These are phyloP conservation scores for Pseudocercospora musae DNA, from an alignment of 2,329 filamentous ascomycete genomes.

Conservation along the genomic window DNA sequence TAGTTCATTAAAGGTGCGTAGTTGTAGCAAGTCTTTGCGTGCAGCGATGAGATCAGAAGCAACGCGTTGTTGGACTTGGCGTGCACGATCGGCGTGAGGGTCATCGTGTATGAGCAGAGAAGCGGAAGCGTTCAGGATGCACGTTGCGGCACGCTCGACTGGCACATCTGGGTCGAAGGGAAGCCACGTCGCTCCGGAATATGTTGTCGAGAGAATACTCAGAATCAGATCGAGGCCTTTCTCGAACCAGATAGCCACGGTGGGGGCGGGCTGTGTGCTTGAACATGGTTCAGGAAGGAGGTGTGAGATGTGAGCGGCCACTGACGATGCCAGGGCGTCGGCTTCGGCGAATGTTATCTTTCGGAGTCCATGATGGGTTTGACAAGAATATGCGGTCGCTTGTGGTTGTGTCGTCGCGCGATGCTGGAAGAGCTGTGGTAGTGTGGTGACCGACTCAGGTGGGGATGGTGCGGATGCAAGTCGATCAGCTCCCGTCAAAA, in stretches of 20 bases:
- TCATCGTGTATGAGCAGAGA: constrained; percentile 20
- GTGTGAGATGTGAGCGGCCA: constrained; percentile 12
- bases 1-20: constrained; percentile 15
- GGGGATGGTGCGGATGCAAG: constrained; percentile 17
- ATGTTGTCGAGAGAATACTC: constrained; percentile 25
- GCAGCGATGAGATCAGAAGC: not conserved
- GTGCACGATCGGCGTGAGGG: constrained; percentile 17
- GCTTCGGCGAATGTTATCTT: constrained; percentile 22
- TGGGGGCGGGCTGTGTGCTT: constrained; percentile 7
- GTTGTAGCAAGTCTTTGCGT: constrained; percentile 3
- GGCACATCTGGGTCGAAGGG: constrained; percentile 27
- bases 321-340: constrained; percentile 16
- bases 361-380: constrained; percentile 15
- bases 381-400: constrained; percentile 21
- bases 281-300: not conserved
- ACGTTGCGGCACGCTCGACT: constrained; percentile 21
- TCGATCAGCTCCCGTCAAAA: constrained; percentile 18
- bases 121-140: constrained; percentile 19
- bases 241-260: constrained; percentile 25
- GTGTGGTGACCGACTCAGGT: constrained; percentile 19
- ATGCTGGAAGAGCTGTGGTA: constrained; percentile 21
- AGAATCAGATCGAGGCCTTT: constrained; percentile 24
- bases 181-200: constrained; percentile 27
- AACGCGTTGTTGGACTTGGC: constrained; percentile 14
- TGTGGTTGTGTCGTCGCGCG: constrained; percentile 15